These are phyloP conservation scores for Pestalotiopsis sp. DNA, from an alignment of 2,329 filamentous ascomycete genomes.

Conservation along the genomic window DNA sequence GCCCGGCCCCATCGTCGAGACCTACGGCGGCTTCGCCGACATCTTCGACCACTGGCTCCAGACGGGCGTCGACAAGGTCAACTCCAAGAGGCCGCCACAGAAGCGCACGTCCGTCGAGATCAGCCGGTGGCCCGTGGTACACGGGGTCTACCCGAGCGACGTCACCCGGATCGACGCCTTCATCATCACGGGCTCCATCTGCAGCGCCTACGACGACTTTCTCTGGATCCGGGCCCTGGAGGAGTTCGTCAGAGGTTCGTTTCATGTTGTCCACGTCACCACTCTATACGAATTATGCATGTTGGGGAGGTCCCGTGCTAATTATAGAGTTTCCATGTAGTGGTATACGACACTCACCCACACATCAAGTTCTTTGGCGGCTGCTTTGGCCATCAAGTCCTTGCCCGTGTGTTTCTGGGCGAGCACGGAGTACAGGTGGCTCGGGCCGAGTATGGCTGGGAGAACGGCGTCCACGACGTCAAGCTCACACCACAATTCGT, in stretches of 20 bases:
- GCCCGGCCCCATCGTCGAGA: background rate
- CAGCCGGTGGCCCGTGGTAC: slow-evolving; percentile 8
- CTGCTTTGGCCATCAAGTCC: slow-evolving; percentile 17
- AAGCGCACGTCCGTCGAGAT: background rate
- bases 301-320: background rate
- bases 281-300: background rate
- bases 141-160: slow-evolving; percentile 10
- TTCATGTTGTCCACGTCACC: background rate
- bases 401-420: slow-evolving; percentile 12
- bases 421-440: slow-evolving; percentile 9
- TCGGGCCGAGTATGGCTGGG: slow-evolving; percentile 12
- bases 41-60: slow-evolving; percentile 16
- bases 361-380: slow-evolving; percentile 16
- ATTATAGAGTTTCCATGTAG: background rate
- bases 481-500: background rate
- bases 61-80: slow-evolving; percentile 8
- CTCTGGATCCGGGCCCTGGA: slow-evolving; percentile 13
- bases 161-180: slow-evolving; percentile 10
- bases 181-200: slow-evolving; percentile 15
- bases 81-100: background rate
- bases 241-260: slow-evolving; percentile 6
- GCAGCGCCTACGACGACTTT: slow-evolving; percentile 11
- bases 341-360: slow-evolving; percentile 12
- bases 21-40: slow-evolving; percentile 13
- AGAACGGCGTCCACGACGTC: slow-evolving; percentile 16